Evolutionary conservation across 2,329 filamentous ascomycete species (phyloP), one percentile per base, ranked within the genome.

Genomic region (Cytospora chrysosperma): DNA sequence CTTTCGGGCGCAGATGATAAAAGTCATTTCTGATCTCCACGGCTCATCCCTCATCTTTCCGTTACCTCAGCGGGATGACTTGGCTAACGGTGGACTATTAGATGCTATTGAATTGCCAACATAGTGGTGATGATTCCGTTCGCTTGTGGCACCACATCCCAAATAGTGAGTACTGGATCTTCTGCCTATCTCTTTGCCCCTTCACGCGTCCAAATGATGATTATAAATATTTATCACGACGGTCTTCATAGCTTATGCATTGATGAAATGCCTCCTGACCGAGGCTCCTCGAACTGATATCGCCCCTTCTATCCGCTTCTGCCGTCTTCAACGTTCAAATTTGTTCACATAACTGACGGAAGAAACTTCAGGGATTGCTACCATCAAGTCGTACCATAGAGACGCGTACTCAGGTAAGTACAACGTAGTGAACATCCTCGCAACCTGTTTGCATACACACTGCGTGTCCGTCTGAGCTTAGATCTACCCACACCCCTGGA

Each of bases 211-310:
- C 75, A 78, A 68, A 88, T 88, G 87, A 90, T 90, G 88, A 90
- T 85, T 83, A 81, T 61, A 76, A 71, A 77, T 81, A 78, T 82
- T 85, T 85, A 87, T 91, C 89, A 92, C 89, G 89, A 92, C 89
- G 89, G 89, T 92, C 89, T 89, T 89, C 89, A 89, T 91, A 92
- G 87, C 78, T 84, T 81, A 85, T 79, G 85, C 83, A 79, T 89
- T 92, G 89, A 91, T 91, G 89, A 92, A 81, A 88, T 80, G 78
- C 88, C 88, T 88, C 87, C 80, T 91, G 88, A 91, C 88, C 88
- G 62, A 81, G 88, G 88, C 88, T 73, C 68, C 65, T 70, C 71
- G 70, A 68, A 73, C 76, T 78, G 76, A 78, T 64, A 70, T 57
- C 54, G 60, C 65, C 65, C 32, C 53, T 57, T 27, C 27, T 32